These are phyloP conservation scores for Gossypium mustelinum DNA, from an alignment of 345 rosid species.

Conservation along the genomic window DNA sequence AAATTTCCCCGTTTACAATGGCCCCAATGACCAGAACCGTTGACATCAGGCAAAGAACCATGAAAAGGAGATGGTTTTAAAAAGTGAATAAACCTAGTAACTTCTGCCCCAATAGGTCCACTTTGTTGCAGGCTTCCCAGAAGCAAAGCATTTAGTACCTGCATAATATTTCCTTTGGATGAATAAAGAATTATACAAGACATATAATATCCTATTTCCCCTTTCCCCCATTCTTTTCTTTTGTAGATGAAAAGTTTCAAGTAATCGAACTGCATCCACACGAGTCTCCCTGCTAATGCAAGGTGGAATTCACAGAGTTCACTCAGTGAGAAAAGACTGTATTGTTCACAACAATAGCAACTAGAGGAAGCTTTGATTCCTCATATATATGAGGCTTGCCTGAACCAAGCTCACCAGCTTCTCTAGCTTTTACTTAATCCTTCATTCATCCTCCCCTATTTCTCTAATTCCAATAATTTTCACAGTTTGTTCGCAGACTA, in stretches of 20 bases:
- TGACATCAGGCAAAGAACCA: not conserved
- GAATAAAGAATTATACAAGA: not conserved
- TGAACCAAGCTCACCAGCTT: not conserved
- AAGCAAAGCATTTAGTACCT: slow-evolving; percentile 86
- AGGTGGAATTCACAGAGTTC: not conserved
- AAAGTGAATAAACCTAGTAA: slow-evolving; percentile 36
- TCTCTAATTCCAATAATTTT: slow-evolving; percentile 1
- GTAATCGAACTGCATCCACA: not conserved
- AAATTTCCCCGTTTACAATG: not conserved
- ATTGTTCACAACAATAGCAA: not conserved
- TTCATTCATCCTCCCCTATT: not conserved
- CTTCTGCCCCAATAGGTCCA: slow-evolving; percentile 99
- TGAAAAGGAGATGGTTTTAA: not conserved
- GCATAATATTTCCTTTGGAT: slow-evolving; percentile 8
- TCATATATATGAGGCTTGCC: not conserved
- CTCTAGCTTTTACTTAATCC: not conserved
- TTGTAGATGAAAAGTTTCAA: not conserved
- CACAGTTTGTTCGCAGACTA: not conserved
- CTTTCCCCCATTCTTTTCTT: not conserved
- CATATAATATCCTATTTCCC: not conserved
- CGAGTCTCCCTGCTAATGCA: not conserved
- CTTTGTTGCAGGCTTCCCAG: slow-evolving; percentile 85
- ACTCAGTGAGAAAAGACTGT: not conserved
- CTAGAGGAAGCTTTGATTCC: not conserved
- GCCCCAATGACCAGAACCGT: not conserved